These are phyloP conservation scores for Solanum chmielewskii DNA, from an alignment of 257 asterid genomes.

Conservation along the genomic window DNA sequence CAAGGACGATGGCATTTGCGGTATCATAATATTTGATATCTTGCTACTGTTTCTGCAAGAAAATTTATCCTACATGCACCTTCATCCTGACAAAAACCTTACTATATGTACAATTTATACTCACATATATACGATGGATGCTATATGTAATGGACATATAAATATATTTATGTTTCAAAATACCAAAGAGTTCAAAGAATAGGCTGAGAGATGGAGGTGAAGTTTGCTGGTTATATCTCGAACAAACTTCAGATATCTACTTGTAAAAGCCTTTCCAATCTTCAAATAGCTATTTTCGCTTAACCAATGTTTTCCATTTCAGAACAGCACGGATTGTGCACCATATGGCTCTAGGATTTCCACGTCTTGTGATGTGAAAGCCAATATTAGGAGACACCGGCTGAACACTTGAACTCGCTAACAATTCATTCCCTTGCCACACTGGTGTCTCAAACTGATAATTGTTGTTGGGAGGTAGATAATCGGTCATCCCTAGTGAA, in stretches of 20 bases:
- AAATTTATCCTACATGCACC: not conserved
- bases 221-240: not conserved
- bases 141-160: not conserved
- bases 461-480: conserved; percentile 14
- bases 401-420: conserved; percentile 20
- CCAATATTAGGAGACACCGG: conserved; percentile 30
- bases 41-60: not conserved
- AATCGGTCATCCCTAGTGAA: conserved; percentile 23
- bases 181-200: not conserved
- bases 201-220: not conserved
- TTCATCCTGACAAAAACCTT: not conserved
- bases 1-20: not conserved
- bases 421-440: conserved; percentile 32
- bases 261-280: conserved; percentile 15
- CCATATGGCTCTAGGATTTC: conserved; percentile 53
- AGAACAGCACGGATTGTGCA: conserved; percentile 70
- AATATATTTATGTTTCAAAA: not conserved
- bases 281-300: conserved; percentile 46
- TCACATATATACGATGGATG: not conserved
- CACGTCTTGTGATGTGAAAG: conserved; percentile 19
- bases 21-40: not conserved
- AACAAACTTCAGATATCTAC: not conserved
- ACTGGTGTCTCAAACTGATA: conserved; percentile 29
- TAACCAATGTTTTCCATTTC: conserved; percentile 57
- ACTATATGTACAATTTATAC: not conserved